Evolutionary conservation across 257 asterid genomes (phyloP).

Genomic region (Fraxinus anomala): DNA sequence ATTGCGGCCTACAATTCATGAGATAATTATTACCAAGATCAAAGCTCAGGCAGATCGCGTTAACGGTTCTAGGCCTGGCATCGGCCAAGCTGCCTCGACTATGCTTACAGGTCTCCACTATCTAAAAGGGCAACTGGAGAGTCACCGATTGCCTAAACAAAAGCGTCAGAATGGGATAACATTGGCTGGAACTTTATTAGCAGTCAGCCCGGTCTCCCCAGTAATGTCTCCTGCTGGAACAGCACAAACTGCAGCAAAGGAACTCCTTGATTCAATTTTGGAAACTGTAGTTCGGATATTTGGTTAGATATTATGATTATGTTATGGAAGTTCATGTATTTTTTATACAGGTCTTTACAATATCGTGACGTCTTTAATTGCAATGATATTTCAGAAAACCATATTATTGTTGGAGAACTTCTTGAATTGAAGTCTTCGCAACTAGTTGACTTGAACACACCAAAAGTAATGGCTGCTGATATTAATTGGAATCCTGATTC

Average conservation of each 20-base stretch:
- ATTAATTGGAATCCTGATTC: constrained; percentile 80
- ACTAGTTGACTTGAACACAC: constrained; percentile 84
- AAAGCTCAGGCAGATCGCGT: constrained; percentile 71
- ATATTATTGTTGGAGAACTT: constrained; percentile 95
- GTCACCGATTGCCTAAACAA: constrained; percentile 63
- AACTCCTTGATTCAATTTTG: constrained; percentile 83
- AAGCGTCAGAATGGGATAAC: constrained; percentile 78
- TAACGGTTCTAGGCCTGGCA: constrained; percentile 59
- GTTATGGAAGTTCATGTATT: constrained; percentile 27
- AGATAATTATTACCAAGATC: constrained; percentile 78
- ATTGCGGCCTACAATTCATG: constrained; percentile 90
- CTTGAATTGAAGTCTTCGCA: constrained; percentile 92
- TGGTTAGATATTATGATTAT: constrained; percentile 51
- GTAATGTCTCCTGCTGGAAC: constrained; percentile 92
- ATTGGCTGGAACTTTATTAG: constrained; percentile 57
- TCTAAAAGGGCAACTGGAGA: constrained; percentile 69
- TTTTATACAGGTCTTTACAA: constrained; percentile 26
- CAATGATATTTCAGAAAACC: constrained; percentile 71
- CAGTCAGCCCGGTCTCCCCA: constrained; percentile 91
- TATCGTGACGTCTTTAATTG: constrained; percentile 24
- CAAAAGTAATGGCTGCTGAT: constrained; percentile 72
- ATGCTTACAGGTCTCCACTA: constrained; percentile 66
- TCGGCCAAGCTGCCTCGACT: constrained; percentile 56
- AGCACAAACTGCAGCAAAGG: constrained; percentile 86
- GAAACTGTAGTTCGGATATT: constrained; percentile 79